These are phyloP conservation scores for Craterostigma plantagineum DNA, from an alignment of 257 asterid species.

Conservation along the genomic window DNA sequence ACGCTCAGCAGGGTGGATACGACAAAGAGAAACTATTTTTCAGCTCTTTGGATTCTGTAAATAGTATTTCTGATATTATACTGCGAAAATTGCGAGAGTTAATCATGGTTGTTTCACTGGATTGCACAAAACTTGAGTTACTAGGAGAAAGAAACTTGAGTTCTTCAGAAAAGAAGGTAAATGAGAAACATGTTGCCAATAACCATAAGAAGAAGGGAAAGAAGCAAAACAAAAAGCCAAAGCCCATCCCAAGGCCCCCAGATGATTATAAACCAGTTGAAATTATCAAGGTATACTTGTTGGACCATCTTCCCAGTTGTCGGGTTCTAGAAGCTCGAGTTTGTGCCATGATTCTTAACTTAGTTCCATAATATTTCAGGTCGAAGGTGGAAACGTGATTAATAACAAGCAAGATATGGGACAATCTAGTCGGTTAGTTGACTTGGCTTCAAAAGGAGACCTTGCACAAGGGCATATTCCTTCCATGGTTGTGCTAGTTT, in stretches of 20 bases:
- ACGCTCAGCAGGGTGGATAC: conserved; percentile 26
- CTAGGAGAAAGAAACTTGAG: conserved; percentile 46
- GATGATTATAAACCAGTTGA: conserved; percentile 21
- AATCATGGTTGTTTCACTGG: conserved; percentile 73
- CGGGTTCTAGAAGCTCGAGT: no score
- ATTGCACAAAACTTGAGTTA: conserved; percentile 81
- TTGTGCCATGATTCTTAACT: conserved; percentile 7
- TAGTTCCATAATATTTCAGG: conserved; percentile 30
- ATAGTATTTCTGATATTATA: conserved; percentile 53
- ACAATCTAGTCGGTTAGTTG: conserved; percentile 17
- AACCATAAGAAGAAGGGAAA: conserved; percentile 71
- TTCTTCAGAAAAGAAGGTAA: conserved; percentile 23
- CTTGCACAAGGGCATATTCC: conserved; percentile 23
- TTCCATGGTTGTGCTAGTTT: conserved; percentile 47
- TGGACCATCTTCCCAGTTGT: no score
- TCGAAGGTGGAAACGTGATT: conserved; percentile 13
- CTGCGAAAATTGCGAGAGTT: conserved; percentile 63
- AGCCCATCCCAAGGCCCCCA: conserved; percentile 32
- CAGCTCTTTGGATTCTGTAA: conserved; percentile 63
- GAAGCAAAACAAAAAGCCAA: conserved; percentile 44
- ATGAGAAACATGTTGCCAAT: conserved; percentile 36
- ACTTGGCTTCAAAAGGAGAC: conserved; percentile 25
- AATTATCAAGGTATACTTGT: conserved; percentile 32
- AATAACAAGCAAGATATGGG: conserved; percentile 20
- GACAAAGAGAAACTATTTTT: conserved; percentile 43